phyloP scores from a whole-genome alignment of 2,329 filamentous ascomycete genomes.

The Ceratocystis destructans region DNA sequence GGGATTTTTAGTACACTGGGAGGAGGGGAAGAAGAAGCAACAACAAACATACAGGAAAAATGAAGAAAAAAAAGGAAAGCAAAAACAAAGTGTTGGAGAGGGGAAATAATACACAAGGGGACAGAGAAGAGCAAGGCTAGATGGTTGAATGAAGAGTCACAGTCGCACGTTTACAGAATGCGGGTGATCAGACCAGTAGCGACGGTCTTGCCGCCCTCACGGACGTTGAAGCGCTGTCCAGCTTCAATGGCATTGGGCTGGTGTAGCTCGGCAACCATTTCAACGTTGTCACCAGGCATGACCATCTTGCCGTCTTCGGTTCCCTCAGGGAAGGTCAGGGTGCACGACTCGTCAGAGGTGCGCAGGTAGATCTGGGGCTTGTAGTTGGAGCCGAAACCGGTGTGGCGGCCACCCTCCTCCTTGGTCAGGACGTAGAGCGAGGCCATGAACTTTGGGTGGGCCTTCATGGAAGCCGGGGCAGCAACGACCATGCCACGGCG shows the following conservation, averaged over 20 bases:
- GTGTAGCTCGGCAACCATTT: conserved; percentile 84
- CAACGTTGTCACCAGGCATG: conserved; percentile 97
- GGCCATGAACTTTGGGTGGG: conserved; percentile 80
- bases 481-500: conserved; percentile 87
- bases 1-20: background rate
- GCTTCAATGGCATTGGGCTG: conserved; percentile 76
- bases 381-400: conserved; percentile 92
- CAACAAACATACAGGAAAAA: background rate
- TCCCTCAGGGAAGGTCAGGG: conserved; percentile 76
- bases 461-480: conserved; percentile 69
- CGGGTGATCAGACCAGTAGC: conserved; percentile 72
- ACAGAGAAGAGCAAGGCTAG: background rate
- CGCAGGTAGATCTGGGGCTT: conserved; percentile 91
- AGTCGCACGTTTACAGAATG: conserved; percentile 36
- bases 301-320: conserved; percentile 71
- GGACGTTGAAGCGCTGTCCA: conserved; percentile 94
- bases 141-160: background rate
- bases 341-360: conserved; percentile 69
- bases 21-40: background rate
- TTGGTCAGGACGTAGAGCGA: conserved; percentile 96
- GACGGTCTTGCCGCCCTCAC: conserved; percentile 86
- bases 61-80: background rate
- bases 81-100: background rate
- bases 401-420: conserved; percentile 96
- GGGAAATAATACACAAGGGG: conserved; percentile 17